Base-by-base conservation (phyloP, 1,139 yeast species). In the Suhomyces taliae region DNA sequence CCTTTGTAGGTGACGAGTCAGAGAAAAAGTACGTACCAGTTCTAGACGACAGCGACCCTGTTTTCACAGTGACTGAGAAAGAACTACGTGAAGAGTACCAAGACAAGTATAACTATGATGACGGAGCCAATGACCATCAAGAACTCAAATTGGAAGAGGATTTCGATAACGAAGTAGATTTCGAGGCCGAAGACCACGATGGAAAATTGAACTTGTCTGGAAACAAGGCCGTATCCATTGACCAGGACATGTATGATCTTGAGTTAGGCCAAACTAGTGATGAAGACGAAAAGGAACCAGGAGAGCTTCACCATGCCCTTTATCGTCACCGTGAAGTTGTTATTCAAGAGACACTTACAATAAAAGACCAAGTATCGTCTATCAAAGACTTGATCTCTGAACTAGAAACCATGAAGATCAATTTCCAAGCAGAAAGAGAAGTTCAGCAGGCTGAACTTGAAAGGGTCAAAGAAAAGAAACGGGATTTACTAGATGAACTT, bases 91-190 rank as follows among this genome's bases (percentile, higher is more conserved):
- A 50, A 10, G 60, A 56, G 32, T 56, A 56, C 35, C 48, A 47
- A 1, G 59, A 56, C 29, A 49, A 52, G 24, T 50, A 34, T 40
- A 55, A 55, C 34, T 55, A 53, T 34, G 60, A 56, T 29, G 56
- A 56, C 34, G 57, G 54, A 1, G 34, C 45, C 12, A 47, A 37
- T 8, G 47, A 44, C 27, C 24, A 32, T 11, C 19, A 40, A 7
- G 37, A 39, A 8, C 4, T 36, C 24, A 35, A 45, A 27, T 29
- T 24, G 27, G 40, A 34, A 7, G 50, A 37, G 6, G 48, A 33
- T 8, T 34, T 12, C 31, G 40, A 41, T n/a, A 38, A 41, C 15
- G 54, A 49, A 7, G 36, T 48, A 9, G 45, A 41, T 27, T 32
- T 41, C 11, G 56, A 49, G 26, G 34, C 36, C 19, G 45, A 41